Evolutionary conservation across 2,329 filamentous ascomycete species (phyloP), one percentile per base, ranked within the genome.

Genomic region (Hymenoscyphus fraxineus): DNA sequence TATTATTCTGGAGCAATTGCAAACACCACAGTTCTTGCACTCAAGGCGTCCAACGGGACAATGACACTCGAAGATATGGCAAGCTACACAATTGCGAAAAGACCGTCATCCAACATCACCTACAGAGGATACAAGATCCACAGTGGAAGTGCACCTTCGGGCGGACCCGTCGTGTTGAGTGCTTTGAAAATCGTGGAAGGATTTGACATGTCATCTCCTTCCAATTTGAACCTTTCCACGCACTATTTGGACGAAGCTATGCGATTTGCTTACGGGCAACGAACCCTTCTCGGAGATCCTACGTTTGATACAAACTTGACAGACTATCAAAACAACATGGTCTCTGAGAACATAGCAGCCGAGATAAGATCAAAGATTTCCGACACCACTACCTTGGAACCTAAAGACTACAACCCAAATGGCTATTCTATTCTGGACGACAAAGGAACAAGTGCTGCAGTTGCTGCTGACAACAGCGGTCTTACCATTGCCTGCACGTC

Each of bases 11-110:
- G 92, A 0, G 79, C 85, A 0, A 87, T 94, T 51, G 89, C 93
- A 32, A 80, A 92, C 70, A 85, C 88, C 0, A 93, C 89, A 63
- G 88, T 97, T 71, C 79, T 84, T 16, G 84, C 87, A 0, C 77
- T 97, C 19, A 86, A 88, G 71, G 79, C 81, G 0, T 78, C 81
- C 1, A 92, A 93, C 69, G 94, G 94, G n/a, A 94, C 86, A 12
- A 93, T 97, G 88, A 93, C 91, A 0, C 74, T 95, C 1, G 83
- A 87, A 0, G 94, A 98, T 77, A 79, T 97, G 38, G 81, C 81
- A 65, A 85, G 87, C 68, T 98, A 97, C 78, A 82, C 83, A 0
- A 80, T 90, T n/a, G 80, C 84, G 32, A 80, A 87, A 47, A 84
- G 91, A 16, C 80, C 86, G 16, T 82, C 89, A 2, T 80, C 88